phyloP scores from a whole-genome alignment of 73 alveolate species.

The Loxodes magnus region DNA sequence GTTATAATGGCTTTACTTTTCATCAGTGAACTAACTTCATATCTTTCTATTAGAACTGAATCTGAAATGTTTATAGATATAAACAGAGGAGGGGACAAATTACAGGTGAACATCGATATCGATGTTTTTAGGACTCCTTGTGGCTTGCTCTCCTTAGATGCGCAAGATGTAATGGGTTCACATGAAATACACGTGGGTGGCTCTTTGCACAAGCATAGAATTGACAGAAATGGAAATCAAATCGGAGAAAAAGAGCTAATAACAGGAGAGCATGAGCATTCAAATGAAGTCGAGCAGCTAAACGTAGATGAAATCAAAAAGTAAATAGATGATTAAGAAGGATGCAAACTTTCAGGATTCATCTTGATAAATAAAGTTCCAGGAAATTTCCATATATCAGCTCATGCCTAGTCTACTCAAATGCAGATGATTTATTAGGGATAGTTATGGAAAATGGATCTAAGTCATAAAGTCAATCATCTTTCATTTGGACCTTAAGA shows the following conservation, averaged over 20 bases:
- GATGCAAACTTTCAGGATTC: constrained; percentile 67
- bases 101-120: constrained; percentile 47
- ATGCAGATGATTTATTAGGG: constrained; percentile 1
- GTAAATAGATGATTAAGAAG: constrained; percentile 54
- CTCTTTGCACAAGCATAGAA: constrained; percentile 37
- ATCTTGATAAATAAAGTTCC: constrained; percentile 60
- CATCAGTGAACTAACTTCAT: background rate
- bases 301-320: constrained; percentile 34
- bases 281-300: constrained; percentile 17
- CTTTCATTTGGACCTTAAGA: constrained; percentile 11
- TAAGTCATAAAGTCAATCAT: background rate
- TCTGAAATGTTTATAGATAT: background rate
- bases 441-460: background rate
- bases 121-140: constrained; percentile 67
- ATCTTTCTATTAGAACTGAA: background rate
- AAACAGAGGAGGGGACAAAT: constrained; percentile 2
- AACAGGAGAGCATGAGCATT: constrained; percentile 24
- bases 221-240: constrained; percentile 41
- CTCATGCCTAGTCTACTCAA: constrained; percentile 55
- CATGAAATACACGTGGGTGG: constrained; percentile 74
- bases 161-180: constrained; percentile 56
- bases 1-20: background rate
- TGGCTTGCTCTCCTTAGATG: constrained; percentile 44
- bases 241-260: constrained; percentile 18
- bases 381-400: constrained; percentile 68